These are phyloP conservation scores for Prillingera fragicola DNA, from an alignment of 1,284 basidiomycete genomes.

Conservation along the genomic window DNA sequence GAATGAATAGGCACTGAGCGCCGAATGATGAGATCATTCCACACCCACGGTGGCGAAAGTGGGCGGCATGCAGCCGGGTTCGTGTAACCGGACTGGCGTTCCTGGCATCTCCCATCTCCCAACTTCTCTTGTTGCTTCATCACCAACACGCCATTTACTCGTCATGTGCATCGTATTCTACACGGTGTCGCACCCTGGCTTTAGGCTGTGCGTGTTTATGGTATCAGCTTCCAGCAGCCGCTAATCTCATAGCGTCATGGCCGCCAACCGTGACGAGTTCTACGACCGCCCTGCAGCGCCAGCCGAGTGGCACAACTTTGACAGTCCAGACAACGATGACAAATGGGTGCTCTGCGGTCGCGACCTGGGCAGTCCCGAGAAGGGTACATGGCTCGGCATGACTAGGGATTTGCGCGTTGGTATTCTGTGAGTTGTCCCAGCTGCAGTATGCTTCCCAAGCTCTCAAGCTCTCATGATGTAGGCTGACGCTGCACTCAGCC, in stretches of 20 bases:
- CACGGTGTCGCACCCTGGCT: conserved; percentile 36
- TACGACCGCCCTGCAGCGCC: conserved; percentile 35
- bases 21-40: too few species aligned
- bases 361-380: conserved; percentile 27
- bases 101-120: too few species aligned
- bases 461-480: background rate
- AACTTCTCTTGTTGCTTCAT: conserved; percentile 2
- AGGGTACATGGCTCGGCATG: conserved; percentile 44
- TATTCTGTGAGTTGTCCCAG: conserved; percentile 28
- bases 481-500: conserved; percentile 22
- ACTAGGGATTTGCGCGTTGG: conserved; percentile 38
- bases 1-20: too few species aligned
- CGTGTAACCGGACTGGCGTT: too few species aligned
- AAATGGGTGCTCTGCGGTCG: conserved; percentile 30
- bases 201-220: conserved; percentile 32
- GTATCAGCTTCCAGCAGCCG: background rate
- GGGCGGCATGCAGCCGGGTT: too few species aligned
- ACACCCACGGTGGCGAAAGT: too few species aligned
- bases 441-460: background rate
- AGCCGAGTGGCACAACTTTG: conserved; percentile 45
- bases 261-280: conserved; percentile 45
- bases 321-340: conserved; percentile 1
- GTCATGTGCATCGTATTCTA: conserved; percentile 47
- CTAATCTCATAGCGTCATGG: conserved; percentile 29
- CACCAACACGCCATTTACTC: background rate